phyloP scores from a whole-genome alignment of 257 asterid genomes.

The Solanum acaule region DNA sequence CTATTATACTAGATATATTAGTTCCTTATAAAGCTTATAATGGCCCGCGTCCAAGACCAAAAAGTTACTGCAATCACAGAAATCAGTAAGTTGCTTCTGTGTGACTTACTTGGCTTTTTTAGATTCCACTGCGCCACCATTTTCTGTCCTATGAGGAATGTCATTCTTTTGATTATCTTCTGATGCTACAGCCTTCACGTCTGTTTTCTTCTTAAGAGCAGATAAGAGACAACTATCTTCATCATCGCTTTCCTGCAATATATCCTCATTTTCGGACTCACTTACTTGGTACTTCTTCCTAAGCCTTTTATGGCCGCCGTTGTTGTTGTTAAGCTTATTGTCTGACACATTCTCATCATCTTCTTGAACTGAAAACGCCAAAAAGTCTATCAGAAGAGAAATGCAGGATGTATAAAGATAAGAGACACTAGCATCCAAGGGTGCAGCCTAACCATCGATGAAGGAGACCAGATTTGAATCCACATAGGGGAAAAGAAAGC shows the following conservation, averaged over 20 bases:
- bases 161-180: conserved; percentile 22
- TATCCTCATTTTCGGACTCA: conserved; percentile 44
- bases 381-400: neutral
- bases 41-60: neutral
- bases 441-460: neutral
- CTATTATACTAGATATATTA: neutral
- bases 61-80: neutral
- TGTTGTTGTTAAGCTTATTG: conserved; percentile 10
- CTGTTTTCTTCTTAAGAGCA: conserved; percentile 12
- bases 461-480: neutral
- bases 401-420: neutral
- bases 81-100: neutral
- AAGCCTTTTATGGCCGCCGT: conserved; percentile 17
- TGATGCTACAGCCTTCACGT: conserved; percentile 10
- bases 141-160: conserved; percentile 15
- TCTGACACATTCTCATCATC: conserved; percentile 10
- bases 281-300: conserved; percentile 35
- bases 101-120: conserved; percentile 15
- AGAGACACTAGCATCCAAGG: neutral
- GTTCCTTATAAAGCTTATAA: neutral
- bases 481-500: neutral
- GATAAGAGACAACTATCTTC: conserved; percentile 35
- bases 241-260: conserved; percentile 29
- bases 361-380: conserved; percentile 11
- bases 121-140: conserved; percentile 8